Percentiles rank a stretch among this genome's conserved stretches.
Evolutionary conservation across 2,329 filamentous ascomycete genomes (phyloP).

Genomic region (Paraphoma chrysanthemicola): DNA sequence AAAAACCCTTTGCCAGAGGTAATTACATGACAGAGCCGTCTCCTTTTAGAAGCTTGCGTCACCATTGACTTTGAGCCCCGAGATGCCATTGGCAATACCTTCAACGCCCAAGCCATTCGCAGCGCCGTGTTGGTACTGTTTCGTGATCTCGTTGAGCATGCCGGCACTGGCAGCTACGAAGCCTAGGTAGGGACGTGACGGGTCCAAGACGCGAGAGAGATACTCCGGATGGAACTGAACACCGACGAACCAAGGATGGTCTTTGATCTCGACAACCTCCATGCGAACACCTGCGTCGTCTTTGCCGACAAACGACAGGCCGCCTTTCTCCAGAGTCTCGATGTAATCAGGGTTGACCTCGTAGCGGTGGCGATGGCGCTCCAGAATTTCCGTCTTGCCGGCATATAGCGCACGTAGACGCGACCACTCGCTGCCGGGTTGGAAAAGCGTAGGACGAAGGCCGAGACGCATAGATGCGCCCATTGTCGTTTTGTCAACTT

Average conservation of each 20-base stretch:
- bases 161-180: conserved; percentile 82
- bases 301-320: conserved; percentile 79
- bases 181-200: conserved; percentile 79
- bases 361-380: conserved; percentile 88
- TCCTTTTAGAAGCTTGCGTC: conserved; percentile 11
- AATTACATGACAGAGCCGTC: background rate
- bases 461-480: conserved; percentile 90
- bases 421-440: conserved; percentile 77
- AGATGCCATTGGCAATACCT: conserved; percentile 32
- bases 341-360: conserved; percentile 87
- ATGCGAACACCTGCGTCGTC: conserved; percentile 80
- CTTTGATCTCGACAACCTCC: conserved; percentile 82
- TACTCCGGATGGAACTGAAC: conserved; percentile 94
- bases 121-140: conserved; percentile 30
- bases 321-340: conserved; percentile 69
- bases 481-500: conserved; percentile 76
- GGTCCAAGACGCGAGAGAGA: conserved; percentile 74
- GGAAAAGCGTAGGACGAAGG: conserved; percentile 76
- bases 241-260: conserved; percentile 84
- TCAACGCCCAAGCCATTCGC: conserved; percentile 19
- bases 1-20: background rate
- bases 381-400: conserved; percentile 55
- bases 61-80: conserved; percentile 28
- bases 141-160: conserved; percentile 61
- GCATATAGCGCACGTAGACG: conserved; percentile 79